Evolutionary conservation across 1,284 basidiomycete species (phyloP).

Genomic region (Malassezia brasiliensis): DNA sequence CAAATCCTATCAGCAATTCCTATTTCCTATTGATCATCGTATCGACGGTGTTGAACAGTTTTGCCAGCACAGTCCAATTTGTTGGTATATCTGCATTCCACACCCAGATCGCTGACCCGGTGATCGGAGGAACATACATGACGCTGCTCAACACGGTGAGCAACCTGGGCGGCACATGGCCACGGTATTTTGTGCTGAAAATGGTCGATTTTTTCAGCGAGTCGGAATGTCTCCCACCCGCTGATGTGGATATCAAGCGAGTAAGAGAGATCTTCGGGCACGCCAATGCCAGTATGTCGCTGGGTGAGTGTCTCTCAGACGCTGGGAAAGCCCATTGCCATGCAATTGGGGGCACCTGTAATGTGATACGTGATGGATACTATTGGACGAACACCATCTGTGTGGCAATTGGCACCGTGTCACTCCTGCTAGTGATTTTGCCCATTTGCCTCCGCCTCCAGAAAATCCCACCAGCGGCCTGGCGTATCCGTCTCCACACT

Average conservation of each 20-base stretch:
- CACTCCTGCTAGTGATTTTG: conserved; percentile 67
- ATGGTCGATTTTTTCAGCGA: conserved; percentile 41
- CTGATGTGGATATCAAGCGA: conserved; percentile 8
- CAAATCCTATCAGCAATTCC: conserved; percentile 56
- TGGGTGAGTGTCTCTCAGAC: conserved; percentile 37
- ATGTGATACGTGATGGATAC: conserved; percentile 80
- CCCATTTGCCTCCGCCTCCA: conserved; percentile 77
- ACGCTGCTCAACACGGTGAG: conserved; percentile 85
- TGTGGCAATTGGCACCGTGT: conserved; percentile 61
- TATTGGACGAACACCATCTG: conserved; percentile 75
- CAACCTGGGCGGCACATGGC: conserved; percentile 97
- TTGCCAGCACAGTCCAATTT: conserved; percentile 92
- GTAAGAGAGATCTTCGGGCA: conserved; percentile 15
- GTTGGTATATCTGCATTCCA: conserved; percentile 98
- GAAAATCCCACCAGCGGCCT: conserved; percentile 46
- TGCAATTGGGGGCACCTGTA: conserved; percentile 67
- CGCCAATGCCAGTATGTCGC: neutral
- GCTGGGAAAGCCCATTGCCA: conserved; percentile 67
- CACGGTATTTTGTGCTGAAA: conserved; percentile 82
- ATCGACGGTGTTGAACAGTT: conserved; percentile 73
- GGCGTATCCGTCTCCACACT: conserved; percentile 24
- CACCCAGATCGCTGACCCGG: conserved; percentile 86
- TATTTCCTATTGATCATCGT: conserved; percentile 73
- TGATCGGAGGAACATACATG: conserved; percentile 65
- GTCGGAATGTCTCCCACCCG: conserved; percentile 28